phyloP scores from a whole-genome alignment of 192 early-diverging fungal genomes.

The Podila verticillata region DNA sequence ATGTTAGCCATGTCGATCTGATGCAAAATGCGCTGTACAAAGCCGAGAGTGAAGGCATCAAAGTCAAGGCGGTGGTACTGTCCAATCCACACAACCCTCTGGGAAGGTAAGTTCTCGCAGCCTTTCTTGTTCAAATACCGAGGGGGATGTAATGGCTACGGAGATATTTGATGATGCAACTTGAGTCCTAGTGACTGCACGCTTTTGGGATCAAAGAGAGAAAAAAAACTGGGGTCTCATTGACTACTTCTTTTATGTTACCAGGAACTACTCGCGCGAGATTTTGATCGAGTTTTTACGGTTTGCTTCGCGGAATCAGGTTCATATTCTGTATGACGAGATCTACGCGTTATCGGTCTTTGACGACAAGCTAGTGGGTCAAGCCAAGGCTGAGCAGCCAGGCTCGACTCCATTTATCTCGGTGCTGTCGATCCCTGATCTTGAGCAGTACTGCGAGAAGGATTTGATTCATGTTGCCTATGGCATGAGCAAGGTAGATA shows the following conservation, averaged over 20 bases:
- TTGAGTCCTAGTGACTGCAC: no score
- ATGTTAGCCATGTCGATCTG: constrained; percentile 42
- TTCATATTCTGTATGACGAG: constrained; percentile 83
- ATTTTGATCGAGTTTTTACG: constrained; percentile 63
- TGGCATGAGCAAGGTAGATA: constrained; percentile 77
- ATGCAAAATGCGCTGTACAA: constrained; percentile 62
- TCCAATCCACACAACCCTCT: constrained; percentile 82
- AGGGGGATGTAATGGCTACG: neutral
- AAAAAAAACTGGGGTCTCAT: no score
- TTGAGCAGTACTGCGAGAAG: constrained; percentile 71
- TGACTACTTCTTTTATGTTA: constrained; percentile 1
- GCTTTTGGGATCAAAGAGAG: no score
- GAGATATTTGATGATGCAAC: neutral
- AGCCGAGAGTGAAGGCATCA: constrained; percentile 48
- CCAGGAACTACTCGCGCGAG: constrained; percentile 61
- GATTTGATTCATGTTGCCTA: constrained; percentile 75
- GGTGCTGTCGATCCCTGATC: constrained; percentile 63
- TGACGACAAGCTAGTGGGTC: constrained; percentile 36
- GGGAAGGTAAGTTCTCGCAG: constrained; percentile 53
- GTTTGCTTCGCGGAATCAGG: constrained; percentile 69
- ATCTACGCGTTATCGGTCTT: constrained; percentile 82
- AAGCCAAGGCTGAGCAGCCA: constrained; percentile 36
- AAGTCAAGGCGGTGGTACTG: constrained; percentile 68
- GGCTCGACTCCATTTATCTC: constrained; percentile 66
- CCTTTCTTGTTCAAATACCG: no score